phyloP scores from a whole-genome alignment of 2,329 filamentous ascomycete species.

The Pseudogymnoascus sp. region DNA sequence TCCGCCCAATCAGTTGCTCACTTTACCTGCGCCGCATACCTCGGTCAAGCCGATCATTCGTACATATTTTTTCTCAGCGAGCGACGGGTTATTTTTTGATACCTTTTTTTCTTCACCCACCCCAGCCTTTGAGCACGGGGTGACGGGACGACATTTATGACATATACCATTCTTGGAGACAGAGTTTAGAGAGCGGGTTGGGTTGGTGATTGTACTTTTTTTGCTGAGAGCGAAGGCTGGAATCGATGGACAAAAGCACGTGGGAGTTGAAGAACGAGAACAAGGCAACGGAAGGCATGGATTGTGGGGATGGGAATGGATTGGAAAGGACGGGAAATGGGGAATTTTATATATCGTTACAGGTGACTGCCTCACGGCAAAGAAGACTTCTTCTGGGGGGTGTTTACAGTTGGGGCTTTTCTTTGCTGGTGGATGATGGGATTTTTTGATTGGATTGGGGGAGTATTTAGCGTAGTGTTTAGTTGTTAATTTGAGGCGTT shows the following conservation, averaged over 20 bases:
- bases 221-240: neutral
- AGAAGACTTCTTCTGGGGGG: slow-evolving; percentile 10
- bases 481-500: slow-evolving; percentile 6
- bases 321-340: neutral
- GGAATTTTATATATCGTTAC: neutral
- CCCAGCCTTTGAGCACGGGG: neutral
- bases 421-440: slow-evolving; percentile 9
- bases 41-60: neutral
- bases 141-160: neutral
- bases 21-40: neutral
- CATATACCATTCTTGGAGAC: slow-evolving; percentile 9
- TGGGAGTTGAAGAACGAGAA: neutral
- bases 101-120: neutral
- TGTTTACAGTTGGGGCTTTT: slow-evolving; percentile 9
- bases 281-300: neutral
- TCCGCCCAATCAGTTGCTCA: neutral
- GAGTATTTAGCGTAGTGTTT: slow-evolving; percentile 8
- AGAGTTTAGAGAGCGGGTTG: neutral
- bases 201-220: slow-evolving; percentile 7
- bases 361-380: slow-evolving; percentile 9
- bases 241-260: slow-evolving; percentile 9
- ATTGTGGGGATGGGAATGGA: neutral
- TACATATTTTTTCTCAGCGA: slow-evolving; percentile 1
- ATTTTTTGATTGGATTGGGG: neutral
- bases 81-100: neutral